Conservation (phyloP, 2,329 filamentous ascomycete genomes). For the Sarocladium strictum region DNA sequence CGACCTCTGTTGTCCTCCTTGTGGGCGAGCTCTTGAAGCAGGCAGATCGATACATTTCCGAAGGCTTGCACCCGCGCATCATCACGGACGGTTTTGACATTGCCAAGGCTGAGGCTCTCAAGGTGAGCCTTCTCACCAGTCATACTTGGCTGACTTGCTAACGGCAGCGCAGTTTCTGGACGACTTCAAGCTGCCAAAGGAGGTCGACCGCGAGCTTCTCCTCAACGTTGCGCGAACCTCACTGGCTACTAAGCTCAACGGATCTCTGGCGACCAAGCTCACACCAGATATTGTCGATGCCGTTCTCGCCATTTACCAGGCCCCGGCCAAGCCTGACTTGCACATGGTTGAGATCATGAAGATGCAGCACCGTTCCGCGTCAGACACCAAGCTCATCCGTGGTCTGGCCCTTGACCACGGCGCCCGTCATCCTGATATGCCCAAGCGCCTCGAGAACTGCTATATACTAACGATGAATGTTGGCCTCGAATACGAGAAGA, state of each 20-base stretch:
- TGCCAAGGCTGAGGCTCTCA: conserved; percentile 86
- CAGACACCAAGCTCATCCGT: conserved; percentile 92
- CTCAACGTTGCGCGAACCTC: conserved; percentile 91
- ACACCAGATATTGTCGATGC: conserved; percentile 95
- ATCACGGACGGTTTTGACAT: conserved; percentile 98
- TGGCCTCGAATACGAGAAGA: conserved; percentile 97
- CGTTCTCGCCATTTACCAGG: conserved; percentile 87
- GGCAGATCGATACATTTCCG: conserved; percentile 90
- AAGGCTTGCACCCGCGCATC: conserved; percentile 93
- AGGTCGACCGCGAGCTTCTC: conserved; percentile 90
- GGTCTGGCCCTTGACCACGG: conserved; percentile 93
- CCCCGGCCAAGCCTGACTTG: conserved; percentile 86
- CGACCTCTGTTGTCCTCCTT: conserved; percentile 89
- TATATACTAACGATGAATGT: conserved; percentile 94
- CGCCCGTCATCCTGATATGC: conserved; percentile 96
- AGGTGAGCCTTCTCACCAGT: conserved; percentile 43
- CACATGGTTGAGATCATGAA: conserved; percentile 99
- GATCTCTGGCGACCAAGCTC: conserved; percentile 79
- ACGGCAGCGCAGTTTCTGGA: conserved; percentile 70
- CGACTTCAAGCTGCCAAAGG: conserved; percentile 79
- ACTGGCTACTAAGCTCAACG: conserved; percentile 90
- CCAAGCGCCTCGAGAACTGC: conserved; percentile 91
- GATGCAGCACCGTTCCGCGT: conserved; percentile 96
- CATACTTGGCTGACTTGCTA: conserved; percentile 5
- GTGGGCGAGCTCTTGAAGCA: conserved; percentile 98